Evolutionary conservation across 345 rosid genomes (phyloP), one percentile per base, ranked within the genome.

Genomic region (Alliaria petiolata): DNA sequence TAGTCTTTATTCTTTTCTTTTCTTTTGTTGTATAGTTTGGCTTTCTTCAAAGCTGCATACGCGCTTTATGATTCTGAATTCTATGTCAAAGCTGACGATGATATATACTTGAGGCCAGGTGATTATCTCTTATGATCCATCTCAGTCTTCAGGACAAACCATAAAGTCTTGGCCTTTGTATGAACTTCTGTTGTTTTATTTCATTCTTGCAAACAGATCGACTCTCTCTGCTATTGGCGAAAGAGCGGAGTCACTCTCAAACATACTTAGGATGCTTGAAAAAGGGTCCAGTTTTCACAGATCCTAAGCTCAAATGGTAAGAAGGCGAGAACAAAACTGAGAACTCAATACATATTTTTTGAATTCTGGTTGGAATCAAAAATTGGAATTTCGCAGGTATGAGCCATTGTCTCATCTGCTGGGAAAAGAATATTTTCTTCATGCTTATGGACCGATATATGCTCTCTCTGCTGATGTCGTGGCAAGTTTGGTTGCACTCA

Each of bases 61-160:
- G 89, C 93, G 0, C 85, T 93, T 59, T 93, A 67, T 78, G 96
- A 90, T 81, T 75, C 92, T 0, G 91, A 90, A 30, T 93, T 93
- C 78, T 93, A 88, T 39, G 96, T 93, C 45, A 93, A 93, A 83
- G 98, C 96, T 55, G 98, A 93, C 67, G 98, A 93, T 81, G 96
- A 93, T 72, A 84, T 93, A 73, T 93, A 88, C 46, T 82, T 90
- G 78, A 87, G 97, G 71, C 98, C 97, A 84, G 97, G 97, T 93
- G 57, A 63, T 69, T 46, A 20, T 28, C 51, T 76, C 76, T 74
- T 25, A 40, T 26, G n/a, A 31, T 28, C 33, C 16, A 58, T 44
- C 35, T 65, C n/a, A 58, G 6, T 59, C 50, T 38, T 19, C 35
- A 28, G 4, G 45, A 8, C 35, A 52, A 52, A 52, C 19, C 4